Conservation (phyloP, 805 yeast genomes). For the Cyberlindnera galapagoensis region DNA sequence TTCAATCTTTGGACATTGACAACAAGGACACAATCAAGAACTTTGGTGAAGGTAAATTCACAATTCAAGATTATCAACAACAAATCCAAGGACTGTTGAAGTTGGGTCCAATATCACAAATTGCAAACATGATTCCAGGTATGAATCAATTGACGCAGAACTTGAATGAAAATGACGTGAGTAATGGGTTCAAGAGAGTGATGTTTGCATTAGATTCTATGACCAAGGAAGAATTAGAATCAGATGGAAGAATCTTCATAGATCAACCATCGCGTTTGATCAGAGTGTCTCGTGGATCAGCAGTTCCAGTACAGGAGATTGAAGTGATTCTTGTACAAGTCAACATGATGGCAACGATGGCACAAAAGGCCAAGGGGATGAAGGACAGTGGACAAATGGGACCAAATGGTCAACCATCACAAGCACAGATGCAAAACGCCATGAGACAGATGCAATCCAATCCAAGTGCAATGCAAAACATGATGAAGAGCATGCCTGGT, state of each 20-base stretch:
- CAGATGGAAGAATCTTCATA: conserved; percentile 77
- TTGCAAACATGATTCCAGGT: conserved; percentile 92
- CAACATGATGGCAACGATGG: conserved; percentile 91
- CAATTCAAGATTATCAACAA: conserved; percentile 83
- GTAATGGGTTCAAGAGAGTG: conserved; percentile 79
- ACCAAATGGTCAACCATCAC: conserved; percentile 38
- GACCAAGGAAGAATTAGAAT: conserved; percentile 86
- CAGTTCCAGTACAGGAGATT: conserved; percentile 86
- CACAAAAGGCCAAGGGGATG: conserved; percentile 50
- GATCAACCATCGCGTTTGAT: conserved; percentile 81
- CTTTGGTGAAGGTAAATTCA: conserved; percentile 90
- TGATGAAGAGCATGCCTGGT: conserved; percentile 38
- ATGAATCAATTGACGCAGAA: conserved; percentile 82
- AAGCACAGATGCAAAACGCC: conserved; percentile 40
- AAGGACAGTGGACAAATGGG: conserved; percentile 4
- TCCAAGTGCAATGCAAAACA: conserved; percentile 66
- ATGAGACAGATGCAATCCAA: conserved; percentile 62
- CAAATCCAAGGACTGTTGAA: conserved; percentile 94
- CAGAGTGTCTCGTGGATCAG: conserved; percentile 91
- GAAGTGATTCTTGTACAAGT: conserved; percentile 90
- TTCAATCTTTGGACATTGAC: conserved; percentile 77
- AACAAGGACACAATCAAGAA: conserved; percentile 89
- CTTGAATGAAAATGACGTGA: conserved; percentile 88
- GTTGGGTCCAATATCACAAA: conserved; percentile 93
- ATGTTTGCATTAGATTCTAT: conserved; percentile 90